Base-by-base conservation (phyloP, 2,329 filamentous ascomycete genomes). In the Diaporthe humulicola region DNA sequence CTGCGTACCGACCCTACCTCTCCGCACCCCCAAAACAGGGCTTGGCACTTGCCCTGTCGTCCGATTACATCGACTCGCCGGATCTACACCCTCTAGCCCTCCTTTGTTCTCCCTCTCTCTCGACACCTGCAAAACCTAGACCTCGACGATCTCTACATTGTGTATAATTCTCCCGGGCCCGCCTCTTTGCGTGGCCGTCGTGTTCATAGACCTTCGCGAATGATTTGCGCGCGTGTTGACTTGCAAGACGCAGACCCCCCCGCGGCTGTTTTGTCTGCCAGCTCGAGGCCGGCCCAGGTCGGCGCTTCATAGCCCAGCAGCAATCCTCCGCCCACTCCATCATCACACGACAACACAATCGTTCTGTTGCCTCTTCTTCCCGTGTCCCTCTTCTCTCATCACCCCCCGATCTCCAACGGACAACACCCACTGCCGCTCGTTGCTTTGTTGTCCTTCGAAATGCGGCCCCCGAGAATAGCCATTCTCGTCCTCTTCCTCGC, bases 401-500 rank as follows among this genome's bases (percentile, higher is more conserved):
- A 3, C 19, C 25, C 52, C 33, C 19, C 25, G 12, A 19, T 30
- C 33, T 38, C 45, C 33, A 45, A 45, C 50, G 36, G 66, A 52
- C 57, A 40, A 54, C 70, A 19, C 25, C 36, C 30, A 42, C 28
- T 61, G 57, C 52, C 54, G 45, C 48, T 25, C 50, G 25, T 64
- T 42, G 38, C 25, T 42, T 72, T 64, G 48, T 69, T 69, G 64
- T 66, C 48, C 56, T n/a, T 74, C 75, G 71, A 79, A 77, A 90
- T 90, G 88, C 87, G 89, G 77, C 85, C 89, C 57, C 88, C 89
- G 74, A 87, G 89, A 78, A 85, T 90, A 78, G 85, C 86, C 79
- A 88, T 90, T 73, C 85, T 91, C 80, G 83, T 86, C 76, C 83
- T 90, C 80, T 90, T 90, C 82, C 85, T 87, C 79, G 83, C 86